These are phyloP conservation scores for Rickenella mellea DNA, from an alignment of 768 basidiomycete genomes.

Conservation along the genomic window DNA sequence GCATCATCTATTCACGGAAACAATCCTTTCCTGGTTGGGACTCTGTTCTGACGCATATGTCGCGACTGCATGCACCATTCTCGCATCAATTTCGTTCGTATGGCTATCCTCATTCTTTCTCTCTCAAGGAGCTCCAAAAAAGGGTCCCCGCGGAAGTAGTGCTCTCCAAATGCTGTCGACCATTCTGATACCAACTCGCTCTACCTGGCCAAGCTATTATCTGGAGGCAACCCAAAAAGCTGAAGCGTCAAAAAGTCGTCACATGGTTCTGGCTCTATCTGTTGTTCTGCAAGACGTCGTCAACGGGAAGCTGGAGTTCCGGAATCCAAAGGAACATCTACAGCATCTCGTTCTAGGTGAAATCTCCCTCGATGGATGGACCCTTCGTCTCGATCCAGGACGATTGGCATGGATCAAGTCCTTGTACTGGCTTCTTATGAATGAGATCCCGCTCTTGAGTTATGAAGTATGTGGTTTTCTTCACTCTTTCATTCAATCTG, in stretches of 20 bases:
- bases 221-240: conserved; percentile 11
- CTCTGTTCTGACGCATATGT: no score
- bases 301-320: conserved; percentile 33
- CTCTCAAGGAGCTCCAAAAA: no score
- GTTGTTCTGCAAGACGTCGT: conserved; percentile 26
- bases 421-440: conserved; percentile 25
- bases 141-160: no score
- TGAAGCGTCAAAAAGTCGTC: conserved; percentile 15
- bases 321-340: conserved; percentile 29
- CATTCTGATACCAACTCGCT: conserved; percentile 32
- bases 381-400: conserved; percentile 23
- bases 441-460: conserved; percentile 11
- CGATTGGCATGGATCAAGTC: conserved; percentile 23
- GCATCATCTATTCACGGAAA: no score
- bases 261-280: conserved; percentile 23
- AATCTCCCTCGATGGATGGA: conserved; percentile 27
- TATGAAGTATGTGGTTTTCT: background rate
- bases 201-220: conserved; percentile 35
- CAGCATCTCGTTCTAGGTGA: conserved; percentile 24
- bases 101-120: no score
- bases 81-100: no score
- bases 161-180: conserved; percentile 28
- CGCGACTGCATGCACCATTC: no score
- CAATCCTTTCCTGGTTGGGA: no score
- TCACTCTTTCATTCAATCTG: conserved; percentile 5